Evolutionary conservation across 2,329 filamentous ascomycete genomes (phyloP).

Genomic region (Fusarium palustre): DNA sequence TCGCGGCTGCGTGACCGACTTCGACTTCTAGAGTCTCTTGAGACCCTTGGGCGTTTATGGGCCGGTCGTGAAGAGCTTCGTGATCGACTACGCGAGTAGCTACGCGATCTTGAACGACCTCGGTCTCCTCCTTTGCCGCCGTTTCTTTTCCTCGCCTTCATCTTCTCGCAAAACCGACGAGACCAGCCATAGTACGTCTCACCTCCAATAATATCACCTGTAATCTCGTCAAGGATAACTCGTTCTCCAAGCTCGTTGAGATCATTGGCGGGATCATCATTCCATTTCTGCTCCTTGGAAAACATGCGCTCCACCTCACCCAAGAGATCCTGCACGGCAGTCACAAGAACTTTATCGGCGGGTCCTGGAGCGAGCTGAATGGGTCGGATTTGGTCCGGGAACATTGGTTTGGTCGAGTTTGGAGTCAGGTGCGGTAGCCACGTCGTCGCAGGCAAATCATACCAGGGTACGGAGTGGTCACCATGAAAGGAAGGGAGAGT

Average conservation of each 20-base stretch:
- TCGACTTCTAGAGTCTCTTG: constrained; percentile 37
- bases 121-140: constrained; percentile 37
- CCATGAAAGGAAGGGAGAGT: constrained; percentile 82
- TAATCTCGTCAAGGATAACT: constrained; percentile 73
- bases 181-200: constrained; percentile 94
- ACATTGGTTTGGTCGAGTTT: constrained; percentile 80
- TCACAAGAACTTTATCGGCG: constrained; percentile 72
- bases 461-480: constrained; percentile 77
- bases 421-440: constrained; percentile 83
- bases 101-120: constrained; percentile 51
- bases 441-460: constrained; percentile 84
- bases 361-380: constrained; percentile 76
- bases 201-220: constrained; percentile 71
- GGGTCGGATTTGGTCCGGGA: constrained; percentile 75
- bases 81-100: constrained; percentile 47
- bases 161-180: constrained; percentile 80
- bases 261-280: constrained; percentile 66
- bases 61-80: constrained; percentile 49
- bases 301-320: constrained; percentile 77
- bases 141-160: constrained; percentile 69
- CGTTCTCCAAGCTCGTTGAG: constrained; percentile 81
- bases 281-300: constrained; percentile 60
- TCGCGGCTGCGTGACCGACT: constrained; percentile 48
- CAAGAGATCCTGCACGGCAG: constrained; percentile 77
- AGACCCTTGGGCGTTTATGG: constrained; percentile 49